phyloP scores from a whole-genome alignment of 805 yeast genomes.

The Isabelozyma gotoi region DNA sequence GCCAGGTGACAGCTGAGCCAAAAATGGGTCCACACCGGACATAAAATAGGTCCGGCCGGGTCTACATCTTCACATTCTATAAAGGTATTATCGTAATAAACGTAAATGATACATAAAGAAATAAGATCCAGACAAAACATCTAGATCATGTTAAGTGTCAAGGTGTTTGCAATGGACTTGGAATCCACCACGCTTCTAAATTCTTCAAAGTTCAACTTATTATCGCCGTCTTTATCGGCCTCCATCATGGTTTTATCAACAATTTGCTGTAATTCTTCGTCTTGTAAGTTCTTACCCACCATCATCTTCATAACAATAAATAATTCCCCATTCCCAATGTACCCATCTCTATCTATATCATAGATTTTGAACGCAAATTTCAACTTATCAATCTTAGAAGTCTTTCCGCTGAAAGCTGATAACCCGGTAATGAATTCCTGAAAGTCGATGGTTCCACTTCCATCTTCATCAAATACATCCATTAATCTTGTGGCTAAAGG shows the following conservation, averaged over 20 bases:
- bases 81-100: background rate
- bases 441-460: slow-evolving; percentile 91
- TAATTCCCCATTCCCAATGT: slow-evolving; percentile 90
- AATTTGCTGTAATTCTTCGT: slow-evolving; percentile 87
- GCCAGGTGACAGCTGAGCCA: no score
- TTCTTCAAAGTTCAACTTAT: slow-evolving; percentile 81
- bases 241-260: slow-evolving; percentile 97
- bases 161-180: slow-evolving; percentile 57
- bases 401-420: slow-evolving; percentile 84
- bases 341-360: slow-evolving; percentile 95
- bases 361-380: slow-evolving; percentile 89
- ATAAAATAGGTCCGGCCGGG: no score
- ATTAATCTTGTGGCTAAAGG: slow-evolving; percentile 88
- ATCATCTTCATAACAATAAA: slow-evolving; percentile 90
- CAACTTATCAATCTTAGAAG: slow-evolving; percentile 77
- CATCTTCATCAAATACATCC: slow-evolving; percentile 92
- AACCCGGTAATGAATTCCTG: slow-evolving; percentile 88
- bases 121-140: no score
- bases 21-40: no score
- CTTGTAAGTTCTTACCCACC: slow-evolving; percentile 92
- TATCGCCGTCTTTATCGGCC: slow-evolving; percentile 86
- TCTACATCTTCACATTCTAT: no score
- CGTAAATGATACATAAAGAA: no score
- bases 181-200: slow-evolving; percentile 67
- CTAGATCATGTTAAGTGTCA: slow-evolving; percentile 52